Evolutionary conservation across 2,329 filamentous ascomycete species (phyloP).

Genomic region (Trichoderma simmonsii): DNA sequence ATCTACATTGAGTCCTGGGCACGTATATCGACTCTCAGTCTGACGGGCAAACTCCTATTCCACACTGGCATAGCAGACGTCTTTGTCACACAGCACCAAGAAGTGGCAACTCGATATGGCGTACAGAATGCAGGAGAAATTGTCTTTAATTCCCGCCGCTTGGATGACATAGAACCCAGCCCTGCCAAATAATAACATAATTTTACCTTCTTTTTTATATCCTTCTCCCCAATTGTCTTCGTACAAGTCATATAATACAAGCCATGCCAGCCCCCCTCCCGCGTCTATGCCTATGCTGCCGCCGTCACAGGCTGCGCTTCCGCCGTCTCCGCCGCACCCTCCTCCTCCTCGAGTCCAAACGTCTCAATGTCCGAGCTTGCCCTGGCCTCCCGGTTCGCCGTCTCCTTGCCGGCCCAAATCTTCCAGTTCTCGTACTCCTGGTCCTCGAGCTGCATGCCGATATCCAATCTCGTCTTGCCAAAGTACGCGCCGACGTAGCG

Average conservation of each 20-base stretch:
- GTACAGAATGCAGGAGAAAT: conserved; percentile 38
- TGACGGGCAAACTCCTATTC: conserved; percentile 76
- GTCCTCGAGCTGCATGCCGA: conserved; percentile 82
- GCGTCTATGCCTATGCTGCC: not conserved
- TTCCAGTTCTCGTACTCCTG: conserved; percentile 81
- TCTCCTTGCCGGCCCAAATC: conserved; percentile 62
- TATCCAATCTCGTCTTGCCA: conserved; percentile 68
- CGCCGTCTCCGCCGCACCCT: conserved; percentile 26
- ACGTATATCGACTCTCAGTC: conserved; percentile 73
- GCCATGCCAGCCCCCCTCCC: not conserved
- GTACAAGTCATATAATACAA: conserved; percentile 21
- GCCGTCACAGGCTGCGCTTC: conserved; percentile 18
- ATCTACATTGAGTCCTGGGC: conserved; percentile 95
- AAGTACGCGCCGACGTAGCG: conserved; percentile 84
- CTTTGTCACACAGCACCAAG: conserved; percentile 79
- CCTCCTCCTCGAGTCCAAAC: conserved; percentile 38
- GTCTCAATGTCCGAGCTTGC: conserved; percentile 43
- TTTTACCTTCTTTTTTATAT: not conserved
- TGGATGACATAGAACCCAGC: conserved; percentile 16
- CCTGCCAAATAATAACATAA: not conserved
- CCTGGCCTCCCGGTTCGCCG: conserved; percentile 39
- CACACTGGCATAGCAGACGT: conserved; percentile 64
- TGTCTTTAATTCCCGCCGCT: conserved; percentile 38
- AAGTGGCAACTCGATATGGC: conserved; percentile 50
- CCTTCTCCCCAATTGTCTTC: not conserved